Base-by-base conservation (phyloP, 2,329 filamentous ascomycete species). In the Fusarium udum region DNA sequence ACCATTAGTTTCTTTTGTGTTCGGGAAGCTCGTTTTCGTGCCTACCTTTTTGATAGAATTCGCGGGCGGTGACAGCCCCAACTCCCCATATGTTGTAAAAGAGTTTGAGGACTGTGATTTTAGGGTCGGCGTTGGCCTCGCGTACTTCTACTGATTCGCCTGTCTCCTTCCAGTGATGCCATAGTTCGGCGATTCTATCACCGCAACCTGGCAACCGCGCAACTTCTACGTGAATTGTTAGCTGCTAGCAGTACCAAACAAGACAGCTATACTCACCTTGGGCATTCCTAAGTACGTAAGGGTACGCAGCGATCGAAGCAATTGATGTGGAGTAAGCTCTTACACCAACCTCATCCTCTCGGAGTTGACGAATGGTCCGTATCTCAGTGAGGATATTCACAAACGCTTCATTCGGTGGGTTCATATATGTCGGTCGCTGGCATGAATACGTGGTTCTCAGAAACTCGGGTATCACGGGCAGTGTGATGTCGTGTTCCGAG, bases 11-110 rank as follows among this genome's bases (percentile, higher is more conserved):
- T 40, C 37, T 22, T 18, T 24, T 28, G 22, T 31, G 39, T 34
- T 12, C 22, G 28, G 36, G 24, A 10, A n/a, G 24, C 48, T 12
- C 24, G 18, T 28, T 15, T 31, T 16, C 14, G 26, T 10, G 56
- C 77, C 49, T 59, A 80, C 83, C 89, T 70, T 90, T 90, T 22
- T 89, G 87, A 80, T 95, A 96, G 77, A 97, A 97, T 3, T 95
- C 89, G 22, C 92, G 87, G 1, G 95, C 95, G 0, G 92, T 96
- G 18, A 90, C 90, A 5, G 92, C 92, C 1, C 93, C 95, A 1
- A 98, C 94, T n/a, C 95, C 95, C 93, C 94, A 97, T 64, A 98
- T 97, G 9, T 92, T 86, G 82, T 93, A 93, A 81, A 98, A 98
- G 1, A 87, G 80, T 49, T 89, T 86, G 7, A 98, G 82, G 2